Conservation (phyloP, 2,329 filamentous ascomycete species). For the Cytospora schulzeri region DNA sequence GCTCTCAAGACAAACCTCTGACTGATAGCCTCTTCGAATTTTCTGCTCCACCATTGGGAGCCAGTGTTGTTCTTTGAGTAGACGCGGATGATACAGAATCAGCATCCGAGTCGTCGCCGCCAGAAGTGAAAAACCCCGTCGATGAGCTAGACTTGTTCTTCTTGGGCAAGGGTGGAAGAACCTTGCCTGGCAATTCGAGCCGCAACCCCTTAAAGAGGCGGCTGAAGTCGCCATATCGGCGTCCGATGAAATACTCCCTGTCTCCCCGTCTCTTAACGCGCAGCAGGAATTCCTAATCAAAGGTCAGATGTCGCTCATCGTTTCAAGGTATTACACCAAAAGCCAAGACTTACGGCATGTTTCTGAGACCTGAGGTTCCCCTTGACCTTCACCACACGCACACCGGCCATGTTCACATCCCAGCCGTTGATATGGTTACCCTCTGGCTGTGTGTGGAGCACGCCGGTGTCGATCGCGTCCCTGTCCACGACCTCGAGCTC, state of each 20-base stretch:
- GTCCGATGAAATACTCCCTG: slow-evolving; percentile 76
- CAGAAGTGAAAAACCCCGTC: slow-evolving; percentile 41
- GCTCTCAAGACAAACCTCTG: slow-evolving; percentile 38
- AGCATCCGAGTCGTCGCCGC: slow-evolving; percentile 70
- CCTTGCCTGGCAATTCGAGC: slow-evolving; percentile 85
- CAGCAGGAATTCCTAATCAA: slow-evolving; percentile 77
- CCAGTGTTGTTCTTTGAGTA: slow-evolving; percentile 55
- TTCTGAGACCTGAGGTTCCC: slow-evolving; percentile 87
- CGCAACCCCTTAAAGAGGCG: slow-evolving; percentile 78
- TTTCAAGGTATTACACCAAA: slow-evolving; percentile 16
- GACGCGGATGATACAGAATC: slow-evolving; percentile 82
- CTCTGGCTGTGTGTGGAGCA: slow-evolving; percentile 84
- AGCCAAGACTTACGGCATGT: slow-evolving; percentile 71
- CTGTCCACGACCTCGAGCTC: slow-evolving; percentile 96
- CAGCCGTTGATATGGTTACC: slow-evolving; percentile 92
- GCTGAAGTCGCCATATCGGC: slow-evolving; percentile 86
- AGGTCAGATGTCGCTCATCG: not conserved
- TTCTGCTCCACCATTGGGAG: slow-evolving; percentile 33
- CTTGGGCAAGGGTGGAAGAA: slow-evolving; percentile 81
- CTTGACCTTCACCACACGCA: slow-evolving; percentile 78
- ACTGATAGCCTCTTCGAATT: slow-evolving; percentile 45
- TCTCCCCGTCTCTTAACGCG: slow-evolving; percentile 79
- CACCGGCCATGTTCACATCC: slow-evolving; percentile 94
- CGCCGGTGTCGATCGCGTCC: slow-evolving; percentile 85
- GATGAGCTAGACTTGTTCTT: slow-evolving; percentile 87